Base-by-base conservation (phyloP, 129 eudicot genomes). In the Lactuca sativa region DNA sequence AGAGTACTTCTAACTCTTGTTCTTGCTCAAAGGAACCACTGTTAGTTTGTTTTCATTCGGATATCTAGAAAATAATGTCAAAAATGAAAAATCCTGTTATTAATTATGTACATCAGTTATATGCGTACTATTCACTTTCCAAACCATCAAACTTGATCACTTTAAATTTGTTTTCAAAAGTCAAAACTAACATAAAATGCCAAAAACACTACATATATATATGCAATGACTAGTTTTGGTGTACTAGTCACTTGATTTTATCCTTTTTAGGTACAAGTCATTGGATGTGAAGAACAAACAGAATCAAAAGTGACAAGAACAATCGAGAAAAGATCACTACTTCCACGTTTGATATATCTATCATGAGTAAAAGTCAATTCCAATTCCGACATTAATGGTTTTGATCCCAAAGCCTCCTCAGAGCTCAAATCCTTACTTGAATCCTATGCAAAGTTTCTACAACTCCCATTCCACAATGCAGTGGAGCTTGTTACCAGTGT, bases 341-440 rank as follows among this genome's bases (percentile, higher is more conserved):
- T 93, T 61, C 95, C 97, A 8, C 80, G 97, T 31, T 64, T 89
- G 88, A 87, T 93, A 61, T 82, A 85, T 83, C 71, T 93, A 48
- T 93, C 78, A 57, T 78, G 90, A 31, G 71, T 81, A 60, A 93
- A 93, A 76, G 84, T 25, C 30, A 25, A 25, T 25, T 0, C 67
- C 52, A 81, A 64, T 55, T 59, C 78, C 73, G 82, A 78, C 64
- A 70, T 86, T 44, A 92, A 89, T 58, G 96, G 90, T 63, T 81
- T 59, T 73, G 86, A 92, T 62, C 81, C 89, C 7, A 86, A 85
- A 60, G 56, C 73, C 61, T 74, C 83, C 7, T 55, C 59, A 33
- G 98, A 93, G 72, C 81, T 93, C 55, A 86, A 87, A 78, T 60
- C 76, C 57, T 74, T 93, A 74, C 92, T 93, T 7, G 97, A 87